Evolutionary conservation across 768 basidiomycete species (phyloP), one percentile per base, ranked within the genome.

Genomic region (Leccinum boreale): DNA sequence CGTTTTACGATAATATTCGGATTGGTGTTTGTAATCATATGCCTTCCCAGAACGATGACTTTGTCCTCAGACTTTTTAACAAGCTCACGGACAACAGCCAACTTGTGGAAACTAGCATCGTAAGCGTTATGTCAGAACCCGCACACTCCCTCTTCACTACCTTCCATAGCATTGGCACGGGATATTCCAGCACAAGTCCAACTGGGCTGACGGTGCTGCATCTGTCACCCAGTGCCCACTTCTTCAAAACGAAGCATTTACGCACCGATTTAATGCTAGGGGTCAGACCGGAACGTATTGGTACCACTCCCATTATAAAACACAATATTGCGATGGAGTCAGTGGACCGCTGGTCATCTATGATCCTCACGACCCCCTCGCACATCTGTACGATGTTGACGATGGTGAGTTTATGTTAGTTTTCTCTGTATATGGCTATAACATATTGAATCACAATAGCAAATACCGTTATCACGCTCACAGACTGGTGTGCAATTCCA

Each of bases 161-260:
- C 17, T 48, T 17, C 47, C 47, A 48, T 15, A 48, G 47, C 47
- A 48, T 17, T 48, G 47, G 47, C 47, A 48, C 26, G 47, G 47
- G 15, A 26, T 48, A 9, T 48, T 48, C 14, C 47, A 48, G 26
- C 23, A 56, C 11, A 39, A 46, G 29, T 64, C 73, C n/a, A 75
- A 71, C 36, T 71, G 64, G 65, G 70, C 64, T 8, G 66, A 80
- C 50, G 78, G 78, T 21, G 55, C 59, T 33, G 54, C 78, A 21
- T 76, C 53, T 24, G 70, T 81, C 12, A 80, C 71, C 11, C 79
- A 79, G 62, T 81, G 79, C 48, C 80, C 79, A 1, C 74, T 79
- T 31, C 63, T 62, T 3, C 73, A 65, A 1, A 55, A 65, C 1
- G 58, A 72, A 23, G 66, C 69, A 0, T 81, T 79, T 55, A 36